phyloP scores from a whole-genome alignment of 345 rosid species.

The Raphanus sativus region DNA sequence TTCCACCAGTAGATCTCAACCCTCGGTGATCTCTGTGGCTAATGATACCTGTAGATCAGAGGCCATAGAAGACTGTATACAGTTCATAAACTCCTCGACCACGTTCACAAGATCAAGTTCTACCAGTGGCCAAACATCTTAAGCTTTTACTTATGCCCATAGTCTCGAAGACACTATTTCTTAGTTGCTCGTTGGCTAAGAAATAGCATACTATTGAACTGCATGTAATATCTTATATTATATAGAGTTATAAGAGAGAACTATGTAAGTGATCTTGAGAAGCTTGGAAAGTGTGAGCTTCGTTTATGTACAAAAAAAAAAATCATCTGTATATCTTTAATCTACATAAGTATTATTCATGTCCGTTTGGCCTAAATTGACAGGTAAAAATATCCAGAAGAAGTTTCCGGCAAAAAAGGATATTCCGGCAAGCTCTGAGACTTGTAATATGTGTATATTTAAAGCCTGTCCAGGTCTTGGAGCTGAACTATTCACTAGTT shows the following conservation, averaged over 20 bases:
- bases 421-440: constrained; percentile 16
- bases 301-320: constrained; percentile 26
- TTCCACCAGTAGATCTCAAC: constrained; percentile 47
- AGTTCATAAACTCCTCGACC: constrained; percentile 70
- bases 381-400: not conserved
- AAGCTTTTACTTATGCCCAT: not conserved
- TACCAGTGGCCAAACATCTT: constrained; percentile 29
- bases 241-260: not conserved
- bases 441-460: constrained; percentile 9
- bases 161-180: not conserved
- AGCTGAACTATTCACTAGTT: constrained; percentile 22
- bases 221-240: not conserved
- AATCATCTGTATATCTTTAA: constrained; percentile 29
- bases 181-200: constrained; percentile 7
- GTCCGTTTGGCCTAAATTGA: constrained; percentile 21
- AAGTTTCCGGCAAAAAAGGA: constrained; percentile 13
- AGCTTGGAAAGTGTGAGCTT: constrained; percentile 4
- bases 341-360: constrained; percentile 17
- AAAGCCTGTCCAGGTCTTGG: constrained; percentile 9
- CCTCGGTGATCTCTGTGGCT: constrained; percentile 37
- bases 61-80: constrained; percentile 79
- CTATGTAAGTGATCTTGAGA: not conserved
- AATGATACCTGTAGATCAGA: constrained; percentile 56
- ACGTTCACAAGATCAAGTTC: constrained; percentile 56
- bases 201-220: not conserved